Conservation (phyloP, 768 basidiomycete species). For the Lactifluus hygrophoroides region DNA sequence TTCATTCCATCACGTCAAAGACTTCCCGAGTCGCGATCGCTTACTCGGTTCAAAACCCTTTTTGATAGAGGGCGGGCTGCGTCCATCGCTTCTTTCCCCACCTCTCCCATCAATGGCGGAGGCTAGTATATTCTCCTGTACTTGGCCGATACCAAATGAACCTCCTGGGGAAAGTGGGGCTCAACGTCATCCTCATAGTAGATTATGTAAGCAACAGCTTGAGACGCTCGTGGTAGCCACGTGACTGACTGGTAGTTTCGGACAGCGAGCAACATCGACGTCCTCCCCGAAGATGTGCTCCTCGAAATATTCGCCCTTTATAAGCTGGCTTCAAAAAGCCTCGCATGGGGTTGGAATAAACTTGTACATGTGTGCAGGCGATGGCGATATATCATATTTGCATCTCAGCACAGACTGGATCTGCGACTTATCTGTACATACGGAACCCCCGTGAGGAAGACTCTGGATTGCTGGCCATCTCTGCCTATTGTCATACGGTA, state of each 20-base stretch:
- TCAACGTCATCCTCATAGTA: neutral
- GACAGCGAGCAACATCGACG: neutral
- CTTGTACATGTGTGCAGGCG: neutral
- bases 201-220: neutral
- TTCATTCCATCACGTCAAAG: too few species aligned
- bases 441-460: neutral
- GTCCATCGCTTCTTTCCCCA: neutral
- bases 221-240: neutral
- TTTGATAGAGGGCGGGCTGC: too few species aligned
- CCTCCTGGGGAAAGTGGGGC: too few species aligned
- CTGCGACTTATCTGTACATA: slow-evolving; percentile 7
- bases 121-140: neutral
- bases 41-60: too few species aligned
- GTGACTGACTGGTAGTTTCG: neutral
- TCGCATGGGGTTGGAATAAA: neutral
- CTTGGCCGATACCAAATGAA: too few species aligned
- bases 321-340: neutral
- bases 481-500: neutral
- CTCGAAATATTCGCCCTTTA: neutral
- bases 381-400: neutral
- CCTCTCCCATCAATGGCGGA: neutral
- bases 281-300: slow-evolving; percentile 2
- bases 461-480: neutral
- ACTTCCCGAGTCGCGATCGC: too few species aligned
- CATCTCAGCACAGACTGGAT: neutral